phyloP scores from a whole-genome alignment of 2,329 filamentous ascomycete genomes.

The Aspergillus sp. region DNA sequence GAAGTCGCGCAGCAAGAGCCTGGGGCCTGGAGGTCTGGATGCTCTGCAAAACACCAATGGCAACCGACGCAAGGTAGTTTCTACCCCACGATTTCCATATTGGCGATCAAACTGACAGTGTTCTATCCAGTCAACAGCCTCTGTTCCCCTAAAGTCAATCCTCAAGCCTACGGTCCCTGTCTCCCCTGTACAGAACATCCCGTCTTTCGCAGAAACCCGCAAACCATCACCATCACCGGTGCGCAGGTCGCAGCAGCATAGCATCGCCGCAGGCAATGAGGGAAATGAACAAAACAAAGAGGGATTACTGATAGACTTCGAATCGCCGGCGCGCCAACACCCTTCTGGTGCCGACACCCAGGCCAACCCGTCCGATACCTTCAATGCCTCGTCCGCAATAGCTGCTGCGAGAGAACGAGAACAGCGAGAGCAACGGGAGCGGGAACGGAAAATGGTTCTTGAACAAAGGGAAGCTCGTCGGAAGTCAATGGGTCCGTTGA shows the following conservation, averaged over 20 bases:
- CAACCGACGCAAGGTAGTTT: conserved; percentile 65
- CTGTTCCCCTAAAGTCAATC: conserved; percentile 54
- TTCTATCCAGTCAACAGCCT: conserved; percentile 29
- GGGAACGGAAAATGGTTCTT: conserved; percentile 51
- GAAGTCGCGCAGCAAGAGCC: conserved; percentile 88
- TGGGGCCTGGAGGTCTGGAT: conserved; percentile 84
- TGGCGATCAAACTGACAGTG: conserved; percentile 4
- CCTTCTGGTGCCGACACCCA: conserved; percentile 31
- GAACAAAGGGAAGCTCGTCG: conserved; percentile 78
- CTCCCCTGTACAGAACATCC: conserved; percentile 57
- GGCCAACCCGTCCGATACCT: conserved; percentile 40
- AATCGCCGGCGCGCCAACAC: conserved; percentile 27
- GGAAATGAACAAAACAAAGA: conserved; percentile 15
- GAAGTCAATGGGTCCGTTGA: conserved; percentile 63
- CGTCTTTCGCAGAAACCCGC: conserved; percentile 47
- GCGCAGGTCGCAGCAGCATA: conserved; percentile 19
- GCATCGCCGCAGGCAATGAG: conserved; percentile 8
- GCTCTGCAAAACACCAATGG: conserved; percentile 64
- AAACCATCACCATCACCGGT: conserved; percentile 31
- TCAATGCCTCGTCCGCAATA: conserved; percentile 41
- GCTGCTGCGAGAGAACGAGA: conserved; percentile 61
- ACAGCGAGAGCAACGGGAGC: conserved; percentile 51
- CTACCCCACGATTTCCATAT: neutral
- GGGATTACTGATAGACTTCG: conserved; percentile 36
- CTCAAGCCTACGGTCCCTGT: conserved; percentile 66